These are phyloP conservation scores for Rauvolfia tetraphylla DNA, from an alignment of 257 asterid species.

Conservation along the genomic window DNA sequence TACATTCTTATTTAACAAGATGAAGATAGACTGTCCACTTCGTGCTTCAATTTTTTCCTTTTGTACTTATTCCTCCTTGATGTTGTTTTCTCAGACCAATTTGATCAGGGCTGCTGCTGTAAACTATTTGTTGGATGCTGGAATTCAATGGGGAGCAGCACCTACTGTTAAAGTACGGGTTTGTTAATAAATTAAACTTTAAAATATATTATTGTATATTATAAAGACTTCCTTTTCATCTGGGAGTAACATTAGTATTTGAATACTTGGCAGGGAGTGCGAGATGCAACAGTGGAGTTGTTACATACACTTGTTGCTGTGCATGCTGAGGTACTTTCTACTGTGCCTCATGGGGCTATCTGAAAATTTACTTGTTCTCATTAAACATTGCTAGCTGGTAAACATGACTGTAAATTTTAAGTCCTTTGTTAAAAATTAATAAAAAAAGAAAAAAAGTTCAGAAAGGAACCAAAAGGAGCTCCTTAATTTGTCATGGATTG, in stretches of 20 bases:
- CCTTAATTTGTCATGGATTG: neutral
- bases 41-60: conserved; percentile 2
- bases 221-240: conserved; percentile 5
- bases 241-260: conserved; percentile 15
- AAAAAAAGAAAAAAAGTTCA: neutral
- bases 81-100: conserved; percentile 52
- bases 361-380: neutral
- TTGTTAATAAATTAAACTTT: conserved; percentile 1
- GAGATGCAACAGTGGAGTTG: conserved; percentile 94
- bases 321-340: conserved; percentile 80
- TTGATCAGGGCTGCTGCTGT: conserved; percentile 81
- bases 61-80: conserved; percentile 18
- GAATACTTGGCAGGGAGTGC: conserved; percentile 66
- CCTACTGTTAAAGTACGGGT: conserved; percentile 76
- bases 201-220: neutral
- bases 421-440: neutral
- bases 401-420: neutral
- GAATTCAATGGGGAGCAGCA: conserved; percentile 93
- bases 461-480: neutral
- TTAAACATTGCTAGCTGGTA: conserved; percentile 8
- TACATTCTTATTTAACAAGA: neutral
- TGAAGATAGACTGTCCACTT: conserved; percentile 1
- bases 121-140: conserved; percentile 90
- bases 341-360: conserved; percentile 9
- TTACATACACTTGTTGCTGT: conserved; percentile 90